Evolutionary conservation across 768 basidiomycete genomes (phyloP).

Genomic region (Panaeolus papilionaceus): DNA sequence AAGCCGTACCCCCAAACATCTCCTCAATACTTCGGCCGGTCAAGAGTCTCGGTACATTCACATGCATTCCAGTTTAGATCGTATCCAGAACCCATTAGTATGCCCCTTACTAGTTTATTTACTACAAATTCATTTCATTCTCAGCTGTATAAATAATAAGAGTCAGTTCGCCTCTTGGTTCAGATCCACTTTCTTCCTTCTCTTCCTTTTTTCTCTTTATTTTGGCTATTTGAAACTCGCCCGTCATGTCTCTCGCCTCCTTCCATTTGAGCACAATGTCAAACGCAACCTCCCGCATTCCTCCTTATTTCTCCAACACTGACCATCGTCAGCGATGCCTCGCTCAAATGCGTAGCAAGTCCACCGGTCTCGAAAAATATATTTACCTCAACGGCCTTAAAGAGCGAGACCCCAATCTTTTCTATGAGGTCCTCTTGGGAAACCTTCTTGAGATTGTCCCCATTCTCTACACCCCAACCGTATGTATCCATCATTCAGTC

Average conservation of each 20-base stretch:
- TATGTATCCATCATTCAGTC: slow-evolving; percentile 31
- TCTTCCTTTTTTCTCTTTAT: slow-evolving; percentile 20
- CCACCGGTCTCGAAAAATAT: slow-evolving; percentile 66
- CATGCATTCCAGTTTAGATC: slow-evolving; percentile 31
- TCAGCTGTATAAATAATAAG: slow-evolving; percentile 33
- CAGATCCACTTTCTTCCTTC: slow-evolving; percentile 18
- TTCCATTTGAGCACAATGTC: slow-evolving; percentile 27
- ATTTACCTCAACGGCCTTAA: slow-evolving; percentile 73
- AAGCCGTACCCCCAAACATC: slow-evolving; percentile 30
- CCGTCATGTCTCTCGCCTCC: slow-evolving; percentile 29
- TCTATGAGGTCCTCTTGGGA: slow-evolving; percentile 66
- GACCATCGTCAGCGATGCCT: slow-evolving; percentile 65
- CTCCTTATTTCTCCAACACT: slow-evolving; percentile 54
- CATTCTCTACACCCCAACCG: slow-evolving; percentile 79
- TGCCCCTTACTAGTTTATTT: slow-evolving; percentile 26
- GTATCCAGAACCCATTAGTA: slow-evolving; percentile 24
- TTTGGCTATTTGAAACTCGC: slow-evolving; percentile 16
- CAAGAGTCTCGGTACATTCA: slow-evolving; percentile 35
- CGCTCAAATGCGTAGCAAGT: slow-evolving; percentile 62
- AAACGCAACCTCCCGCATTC: slow-evolving; percentile 37
- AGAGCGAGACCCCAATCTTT: slow-evolving; percentile 65
- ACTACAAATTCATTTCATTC: slow-evolving; percentile 27
- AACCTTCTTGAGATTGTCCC: slow-evolving; percentile 74
- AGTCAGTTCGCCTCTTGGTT: slow-evolving; percentile 1
- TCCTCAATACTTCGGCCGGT: slow-evolving; percentile 30